Conservation (phyloP, 192 early-diverging fungal species). For the Entophlyctis helioformis region DNA sequence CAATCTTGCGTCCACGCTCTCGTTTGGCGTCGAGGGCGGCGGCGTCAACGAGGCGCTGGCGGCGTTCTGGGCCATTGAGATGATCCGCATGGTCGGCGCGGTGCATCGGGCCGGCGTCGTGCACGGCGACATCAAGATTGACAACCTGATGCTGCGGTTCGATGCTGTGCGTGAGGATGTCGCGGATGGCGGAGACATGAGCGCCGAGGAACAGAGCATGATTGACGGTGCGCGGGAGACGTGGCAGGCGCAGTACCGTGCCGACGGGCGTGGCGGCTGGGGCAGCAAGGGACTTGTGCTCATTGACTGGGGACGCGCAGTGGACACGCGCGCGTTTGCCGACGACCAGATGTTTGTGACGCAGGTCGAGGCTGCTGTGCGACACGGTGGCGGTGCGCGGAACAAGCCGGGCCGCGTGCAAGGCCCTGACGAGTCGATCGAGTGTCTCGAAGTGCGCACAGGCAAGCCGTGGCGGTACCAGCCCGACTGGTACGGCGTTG, state of each 20-base stretch:
- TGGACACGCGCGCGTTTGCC: slow-evolving; percentile 25
- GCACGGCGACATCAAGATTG: slow-evolving; percentile 32
- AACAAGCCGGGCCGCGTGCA: neutral
- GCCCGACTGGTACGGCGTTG: slow-evolving; percentile 42
- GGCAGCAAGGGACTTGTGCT: slow-evolving; percentile 18
- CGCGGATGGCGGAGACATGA: too few species aligned
- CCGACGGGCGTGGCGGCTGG: slow-evolving; percentile 28
- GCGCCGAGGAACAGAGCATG: too few species aligned
- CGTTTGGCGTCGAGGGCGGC: too few species aligned
- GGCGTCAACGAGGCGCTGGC: slow-evolving; percentile 34
- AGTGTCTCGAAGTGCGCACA: slow-evolving; percentile 38
- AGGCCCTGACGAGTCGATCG: slow-evolving; percentile 15
- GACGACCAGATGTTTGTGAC: slow-evolving; percentile 12
- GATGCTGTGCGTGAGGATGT: neutral
- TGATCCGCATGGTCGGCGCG: slow-evolving; percentile 24
- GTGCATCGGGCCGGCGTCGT: slow-evolving; percentile 33
- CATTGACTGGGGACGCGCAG: slow-evolving; percentile 22
- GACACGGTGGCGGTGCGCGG: neutral
- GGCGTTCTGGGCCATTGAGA: slow-evolving; percentile 33
- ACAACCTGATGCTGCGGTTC: slow-evolving; percentile 32
- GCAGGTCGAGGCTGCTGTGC: neutral
- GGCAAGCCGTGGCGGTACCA: slow-evolving; percentile 29
- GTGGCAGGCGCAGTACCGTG: slow-evolving; percentile 25
- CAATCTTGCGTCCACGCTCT: too few species aligned
- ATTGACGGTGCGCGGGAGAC: too few species aligned